A percentile compares a stretch with the other conserved stretches of the same genome.
Evolutionary conservation across 139 green algal species (phyloP).

Genomic region (Haematococcus lacustris): DNA sequence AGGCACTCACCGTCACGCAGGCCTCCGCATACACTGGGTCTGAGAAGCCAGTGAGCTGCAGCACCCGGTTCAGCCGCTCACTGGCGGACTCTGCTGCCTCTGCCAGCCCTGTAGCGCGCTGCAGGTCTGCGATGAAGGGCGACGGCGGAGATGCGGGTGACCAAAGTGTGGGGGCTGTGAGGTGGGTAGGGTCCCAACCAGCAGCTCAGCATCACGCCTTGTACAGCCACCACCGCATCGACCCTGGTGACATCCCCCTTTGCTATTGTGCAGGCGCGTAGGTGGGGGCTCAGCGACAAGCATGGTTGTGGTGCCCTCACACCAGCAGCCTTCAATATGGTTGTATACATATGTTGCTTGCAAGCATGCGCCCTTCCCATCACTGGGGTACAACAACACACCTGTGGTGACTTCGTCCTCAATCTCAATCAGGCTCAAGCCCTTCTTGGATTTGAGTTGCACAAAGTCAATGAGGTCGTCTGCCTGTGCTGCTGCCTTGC

Average conservation of each 20-base stretch:
- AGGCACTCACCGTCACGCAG: constrained; percentile 76
- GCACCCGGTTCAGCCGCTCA: constrained; percentile 73
- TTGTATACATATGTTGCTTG: too few relatives aligned
- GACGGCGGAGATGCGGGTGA: background rate
- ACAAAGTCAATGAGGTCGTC: constrained; percentile 55
- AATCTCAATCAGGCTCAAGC: constrained; percentile 79
- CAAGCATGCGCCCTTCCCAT: too few relatives aligned
- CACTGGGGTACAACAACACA: too few relatives aligned
- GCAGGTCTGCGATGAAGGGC: constrained; percentile 54
- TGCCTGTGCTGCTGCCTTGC: constrained; percentile 31
- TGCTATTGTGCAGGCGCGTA: too few relatives aligned
- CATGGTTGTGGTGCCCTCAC: too few relatives aligned
- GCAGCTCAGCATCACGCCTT: too few relatives aligned
- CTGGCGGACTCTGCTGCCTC: constrained; percentile 36
- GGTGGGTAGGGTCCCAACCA: background rate
- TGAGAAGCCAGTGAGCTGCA: constrained; percentile 94
- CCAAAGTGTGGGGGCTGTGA: background rate
- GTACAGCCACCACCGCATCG: too few relatives aligned
- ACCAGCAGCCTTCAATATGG: too few relatives aligned
- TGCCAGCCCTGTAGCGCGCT: constrained; percentile 66
- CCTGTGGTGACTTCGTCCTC: constrained; percentile 71
- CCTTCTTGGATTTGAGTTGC: constrained; percentile 71
- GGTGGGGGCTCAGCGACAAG: too few relatives aligned
- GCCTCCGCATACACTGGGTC: constrained; percentile 97
- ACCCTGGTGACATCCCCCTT: too few relatives aligned